Evolutionary conservation across 2,329 filamentous ascomycete species (phyloP), one percentile per base, ranked within the genome.

Genomic region (Myriangium duriaei): DNA sequence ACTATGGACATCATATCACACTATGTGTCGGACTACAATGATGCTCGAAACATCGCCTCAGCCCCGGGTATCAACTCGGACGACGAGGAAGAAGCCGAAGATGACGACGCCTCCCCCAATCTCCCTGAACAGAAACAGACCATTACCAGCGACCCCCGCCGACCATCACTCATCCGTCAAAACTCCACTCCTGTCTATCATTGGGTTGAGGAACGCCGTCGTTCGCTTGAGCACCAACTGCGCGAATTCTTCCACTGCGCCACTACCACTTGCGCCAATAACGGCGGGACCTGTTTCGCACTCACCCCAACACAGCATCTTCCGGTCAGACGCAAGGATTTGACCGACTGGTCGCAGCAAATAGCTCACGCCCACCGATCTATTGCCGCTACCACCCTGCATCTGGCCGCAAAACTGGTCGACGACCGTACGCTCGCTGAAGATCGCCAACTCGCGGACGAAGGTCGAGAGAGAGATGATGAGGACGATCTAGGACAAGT

Each of bases 1-100:
- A 32, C 36, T 6, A 32, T 39, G 36, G 36, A 39, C 14, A 39
- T 39, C 11, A 21, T 39, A 10, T 39, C 36, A 16, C 36, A 39
- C 13, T 39, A 39, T 17, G 32, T 39, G n/a, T 32, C 36, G 11
- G 36, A 39, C 28, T 39, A 39, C 16, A 29, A 39, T 30, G 36
- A 39, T 19, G 36, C 36, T n/a, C 36, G 36, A n/a, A 39, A 39
- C 30, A 39, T 39, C 16, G 36, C 36, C 30, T 39, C 36, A 24
- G 36, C 36, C 16, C 36, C 36, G 7, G 36, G 36, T 30, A 16
- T 32, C 3, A 32, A 16, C 30, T 11, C 16, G 15, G 30, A 29
- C 16, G 36, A 39, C 30, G 36, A 31, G 13, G 36, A 31, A 13
- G 19, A 16, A 28, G 34, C 28, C 4, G 24, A 37, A 4, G 19